A percentile compares a stretch with the other conserved stretches of the same genome.
Evolutionary conservation across 768 basidiomycete genomes (phyloP).

Genomic region (Tubosaeta brunneosetosa): DNA sequence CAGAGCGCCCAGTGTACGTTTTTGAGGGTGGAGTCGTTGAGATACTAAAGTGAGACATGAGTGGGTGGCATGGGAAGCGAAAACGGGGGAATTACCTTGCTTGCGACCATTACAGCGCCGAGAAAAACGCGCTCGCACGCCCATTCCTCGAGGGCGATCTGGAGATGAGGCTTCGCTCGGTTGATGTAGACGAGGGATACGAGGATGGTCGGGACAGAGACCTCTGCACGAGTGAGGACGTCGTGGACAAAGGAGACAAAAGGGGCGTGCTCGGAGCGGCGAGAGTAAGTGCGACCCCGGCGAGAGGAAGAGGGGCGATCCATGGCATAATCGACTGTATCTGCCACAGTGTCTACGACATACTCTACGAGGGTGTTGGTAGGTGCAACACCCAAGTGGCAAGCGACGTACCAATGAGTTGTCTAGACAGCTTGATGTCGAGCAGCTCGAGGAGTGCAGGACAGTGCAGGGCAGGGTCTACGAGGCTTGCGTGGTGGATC

Average conservation of each 20-base stretch:
- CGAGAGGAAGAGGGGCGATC: conserved; percentile 56
- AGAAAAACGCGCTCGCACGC: conserved; percentile 89
- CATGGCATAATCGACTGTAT: conserved; percentile 74
- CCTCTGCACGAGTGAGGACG: conserved; percentile 69
- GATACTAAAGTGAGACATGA: conserved; percentile 44
- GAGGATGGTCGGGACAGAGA: conserved; percentile 64
- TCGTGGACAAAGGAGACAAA: conserved; percentile 65
- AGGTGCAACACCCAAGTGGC: neutral
- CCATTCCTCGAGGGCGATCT: conserved; percentile 80
- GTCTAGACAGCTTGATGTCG: conserved; percentile 55
- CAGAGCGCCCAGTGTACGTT: conserved; percentile 90
- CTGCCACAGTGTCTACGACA: conserved; percentile 61
- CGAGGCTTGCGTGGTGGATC: conserved; percentile 49
- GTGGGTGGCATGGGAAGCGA: conserved; percentile 19
- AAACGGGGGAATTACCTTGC: conserved; percentile 51
- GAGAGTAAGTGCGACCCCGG: conserved; percentile 44
- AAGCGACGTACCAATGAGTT: conserved; percentile 56
- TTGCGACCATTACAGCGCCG: conserved; percentile 82
- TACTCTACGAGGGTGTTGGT: conserved; percentile 47
- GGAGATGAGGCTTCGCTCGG: conserved; percentile 72
- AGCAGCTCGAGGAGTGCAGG: conserved; percentile 66
- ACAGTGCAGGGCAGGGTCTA: conserved; percentile 59
- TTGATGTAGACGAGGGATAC: conserved; percentile 72
- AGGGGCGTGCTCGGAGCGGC: conserved; percentile 48
- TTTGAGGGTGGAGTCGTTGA: conserved; percentile 87